Evolutionary conservation across 108 stramenopile genomes (phyloP), one percentile per base, ranked within the genome.

Genomic region (Epithemia pelagica): DNA sequence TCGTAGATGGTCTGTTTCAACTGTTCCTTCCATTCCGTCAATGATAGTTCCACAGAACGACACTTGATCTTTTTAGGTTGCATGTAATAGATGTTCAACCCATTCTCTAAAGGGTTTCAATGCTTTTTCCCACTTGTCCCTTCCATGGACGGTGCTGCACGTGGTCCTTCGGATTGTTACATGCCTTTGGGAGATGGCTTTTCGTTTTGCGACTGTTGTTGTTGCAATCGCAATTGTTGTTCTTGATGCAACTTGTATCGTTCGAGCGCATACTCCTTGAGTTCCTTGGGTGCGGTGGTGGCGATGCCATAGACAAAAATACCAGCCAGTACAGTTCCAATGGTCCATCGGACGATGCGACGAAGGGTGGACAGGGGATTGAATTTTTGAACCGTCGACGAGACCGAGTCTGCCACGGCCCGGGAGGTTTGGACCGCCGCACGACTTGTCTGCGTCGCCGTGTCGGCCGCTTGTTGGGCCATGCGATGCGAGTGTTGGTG

Each of bases 271-370:
- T 74, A 68, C 23, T 68, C 68, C 54, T 85, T 66, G 0, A 84
- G 60, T 74, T 82, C 84, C 52, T 73, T 81, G 0, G 84, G 78
- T 26, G 83, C 53, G 0, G 87, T 78, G 0, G 84, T 85, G 21
- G 82, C 80, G 15, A 88, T 61, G 2, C 83, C 87, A 69, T 88
- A 88, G 15, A 88, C 78, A 52, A 74, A 82, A 57, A 88, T 71
- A 19, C 82, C 84, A 2, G 82, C 84, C 66, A 88, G 58, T 25
- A 82, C 82, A 82, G 84, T 85, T 78, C 82, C 78, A 64, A 74
- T 77, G 30, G 83, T 55, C 80, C 75, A 83, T 53, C 75, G 69
- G n/a, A 72, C 37, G 10, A 46, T 15, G 37, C 37, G 37, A 10
- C 37, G 37, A 5, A 46, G 10, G 37, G 37, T 46, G 5, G 37